Evolutionary conservation across 2,329 filamentous ascomycete genomes (phyloP).

Genomic region (Fusarium dimerum): DNA sequence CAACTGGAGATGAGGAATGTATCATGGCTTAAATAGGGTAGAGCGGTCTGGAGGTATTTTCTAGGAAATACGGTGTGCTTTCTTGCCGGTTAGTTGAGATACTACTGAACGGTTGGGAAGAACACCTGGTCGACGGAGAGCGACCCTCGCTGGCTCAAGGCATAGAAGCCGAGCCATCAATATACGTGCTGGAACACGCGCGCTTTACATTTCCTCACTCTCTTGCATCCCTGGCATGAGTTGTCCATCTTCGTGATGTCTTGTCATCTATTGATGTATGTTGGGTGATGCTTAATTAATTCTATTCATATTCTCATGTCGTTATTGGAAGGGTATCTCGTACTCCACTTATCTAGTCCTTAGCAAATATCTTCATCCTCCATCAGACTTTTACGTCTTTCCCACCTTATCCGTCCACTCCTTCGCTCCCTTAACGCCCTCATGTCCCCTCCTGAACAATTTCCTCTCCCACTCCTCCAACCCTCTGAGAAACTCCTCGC

Average conservation of each 20-base stretch:
- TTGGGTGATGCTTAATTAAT: not conserved
- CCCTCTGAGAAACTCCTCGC: conserved; percentile 82
- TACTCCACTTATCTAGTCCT: not conserved
- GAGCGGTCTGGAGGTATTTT: conserved; percentile 16
- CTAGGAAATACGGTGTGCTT: conserved; percentile 18
- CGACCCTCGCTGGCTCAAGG: conserved; percentile 25
- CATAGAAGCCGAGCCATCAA: conserved; percentile 30
- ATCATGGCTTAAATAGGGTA: conserved; percentile 13
- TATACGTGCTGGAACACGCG: conserved; percentile 31
- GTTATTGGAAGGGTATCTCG: conserved; percentile 23
- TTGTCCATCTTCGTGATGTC: not conserved
- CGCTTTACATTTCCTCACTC: conserved; percentile 20
- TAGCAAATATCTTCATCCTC: not conserved
- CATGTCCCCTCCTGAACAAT: conserved; percentile 73
- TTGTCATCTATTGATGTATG: not conserved
- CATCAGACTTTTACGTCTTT: conserved; percentile 29
- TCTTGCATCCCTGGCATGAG: not conserved
- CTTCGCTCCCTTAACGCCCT: conserved; percentile 69
- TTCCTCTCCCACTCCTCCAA: conserved; percentile 87
- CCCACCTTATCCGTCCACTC: conserved; percentile 67
- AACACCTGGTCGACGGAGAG: conserved; percentile 28
- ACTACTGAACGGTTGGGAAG: conserved; percentile 28
- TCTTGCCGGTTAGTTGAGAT: conserved; percentile 25
- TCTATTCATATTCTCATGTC: conserved; percentile 5
- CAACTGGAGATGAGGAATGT: not conserved